Percentiles rank a stretch among this genome's conserved stretches.
Evolutionary conservation across 257 asterid species (phyloP).

Genomic region (Cordia subcordata): DNA sequence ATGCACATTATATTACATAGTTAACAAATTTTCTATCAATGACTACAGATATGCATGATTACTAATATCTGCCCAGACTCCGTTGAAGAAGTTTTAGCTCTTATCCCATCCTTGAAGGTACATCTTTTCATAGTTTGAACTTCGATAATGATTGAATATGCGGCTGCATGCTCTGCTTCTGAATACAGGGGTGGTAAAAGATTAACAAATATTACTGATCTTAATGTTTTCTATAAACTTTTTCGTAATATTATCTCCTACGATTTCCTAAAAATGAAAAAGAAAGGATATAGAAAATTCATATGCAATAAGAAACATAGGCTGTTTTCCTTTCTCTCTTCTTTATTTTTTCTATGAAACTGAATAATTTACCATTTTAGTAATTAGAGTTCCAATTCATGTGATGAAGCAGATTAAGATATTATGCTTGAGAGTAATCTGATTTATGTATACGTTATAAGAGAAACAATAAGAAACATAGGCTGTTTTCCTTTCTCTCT

Average conservation of each 20-base stretch:
- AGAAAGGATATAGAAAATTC: no score
- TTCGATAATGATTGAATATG: constrained; percentile 4
- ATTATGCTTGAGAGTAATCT: no score
- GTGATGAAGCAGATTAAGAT: no score
- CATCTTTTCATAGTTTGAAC: constrained; percentile 8
- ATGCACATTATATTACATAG: constrained; percentile 4
- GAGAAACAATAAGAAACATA: no score
- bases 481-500: no score
- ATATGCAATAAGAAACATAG: no score
- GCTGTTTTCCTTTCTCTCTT: no score
- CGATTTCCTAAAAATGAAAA: no score
- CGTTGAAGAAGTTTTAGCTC: constrained; percentile 84
- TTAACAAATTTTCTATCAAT: constrained; percentile 17
- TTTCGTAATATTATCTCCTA: not conserved
- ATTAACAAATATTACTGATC: not conserved
- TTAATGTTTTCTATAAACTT: not conserved
- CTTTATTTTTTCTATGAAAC: no score
- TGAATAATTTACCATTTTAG: no score
- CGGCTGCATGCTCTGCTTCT: constrained; percentile 14
- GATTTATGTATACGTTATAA: no score
- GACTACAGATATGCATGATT: constrained; percentile 69
- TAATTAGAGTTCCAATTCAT: no score
- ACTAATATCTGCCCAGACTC: constrained; percentile 67
- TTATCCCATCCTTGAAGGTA: constrained; percentile 82
- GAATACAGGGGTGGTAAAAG: not conserved